phyloP scores from a whole-genome alignment of 2,329 filamentous ascomycete species.

The Bipolaris zeicola region DNA sequence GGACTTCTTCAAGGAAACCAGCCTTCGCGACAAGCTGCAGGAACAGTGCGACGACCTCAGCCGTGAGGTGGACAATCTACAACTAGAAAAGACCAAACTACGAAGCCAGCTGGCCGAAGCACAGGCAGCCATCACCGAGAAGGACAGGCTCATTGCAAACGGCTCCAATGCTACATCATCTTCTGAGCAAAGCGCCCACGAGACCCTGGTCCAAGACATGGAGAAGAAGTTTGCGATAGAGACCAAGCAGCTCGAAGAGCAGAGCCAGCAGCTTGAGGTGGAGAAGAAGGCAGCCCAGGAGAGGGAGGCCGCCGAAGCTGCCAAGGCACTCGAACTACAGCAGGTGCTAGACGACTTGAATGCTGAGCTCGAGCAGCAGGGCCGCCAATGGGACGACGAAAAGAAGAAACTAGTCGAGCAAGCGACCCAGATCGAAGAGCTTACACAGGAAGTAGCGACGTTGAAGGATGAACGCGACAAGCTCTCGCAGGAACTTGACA shows the following conservation, averaged over 20 bases:
- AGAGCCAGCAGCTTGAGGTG: constrained; percentile 38
- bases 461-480: constrained; percentile 36
- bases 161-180: constrained; percentile 19
- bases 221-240: constrained; percentile 44
- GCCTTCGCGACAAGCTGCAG: constrained; percentile 43
- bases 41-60: constrained; percentile 43
- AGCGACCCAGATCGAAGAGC: constrained; percentile 32
- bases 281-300: constrained; percentile 41
- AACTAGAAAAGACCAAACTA: constrained; percentile 38
- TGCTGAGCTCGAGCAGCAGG: constrained; percentile 43
- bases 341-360: constrained; percentile 45
- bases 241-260: constrained; percentile 40
- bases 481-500: constrained; percentile 27
- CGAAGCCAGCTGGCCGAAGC: constrained; percentile 41
- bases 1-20: constrained; percentile 49
- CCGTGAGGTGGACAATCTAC: constrained; percentile 40
- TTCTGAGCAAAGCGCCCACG: constrained; percentile 27
- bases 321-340: constrained; percentile 43
- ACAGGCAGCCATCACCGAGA: constrained; percentile 38
- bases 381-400: constrained; percentile 44
- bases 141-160: constrained; percentile 37
- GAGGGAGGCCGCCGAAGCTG: constrained; percentile 39
- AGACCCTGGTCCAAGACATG: constrained; percentile 40
- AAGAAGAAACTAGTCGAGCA: constrained; percentile 45
- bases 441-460: constrained; percentile 30